These are phyloP conservation scores for Hemileia vastatrix DNA, from an alignment of 1,284 basidiomycete species.

Conservation along the genomic window DNA sequence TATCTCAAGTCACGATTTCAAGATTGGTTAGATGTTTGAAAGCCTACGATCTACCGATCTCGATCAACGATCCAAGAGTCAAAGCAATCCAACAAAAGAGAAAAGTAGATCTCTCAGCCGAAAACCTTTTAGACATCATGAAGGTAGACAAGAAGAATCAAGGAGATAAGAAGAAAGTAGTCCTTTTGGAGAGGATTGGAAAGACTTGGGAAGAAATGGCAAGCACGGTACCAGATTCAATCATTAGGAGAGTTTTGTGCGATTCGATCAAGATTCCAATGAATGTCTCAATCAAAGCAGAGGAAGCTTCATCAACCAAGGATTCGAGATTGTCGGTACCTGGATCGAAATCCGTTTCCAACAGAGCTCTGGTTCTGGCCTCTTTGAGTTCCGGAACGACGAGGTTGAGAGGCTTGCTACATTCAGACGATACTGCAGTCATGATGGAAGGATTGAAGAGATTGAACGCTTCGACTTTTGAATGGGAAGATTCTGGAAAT, in stretches of 20 bases:
- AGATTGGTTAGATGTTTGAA: conserved; percentile 71
- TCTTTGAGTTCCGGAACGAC: conserved; percentile 83
- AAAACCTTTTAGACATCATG: conserved; percentile 78
- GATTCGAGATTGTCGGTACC: conserved; percentile 81
- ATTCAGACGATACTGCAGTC: conserved; percentile 96
- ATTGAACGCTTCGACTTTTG: conserved; percentile 77
- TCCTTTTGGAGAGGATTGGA: conserved; percentile 80
- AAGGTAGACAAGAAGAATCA: conserved; percentile 97
- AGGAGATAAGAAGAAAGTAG: conserved; percentile 77
- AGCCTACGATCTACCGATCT: conserved; percentile 75
- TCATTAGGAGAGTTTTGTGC: conserved; percentile 69
- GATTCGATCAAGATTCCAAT: conserved; percentile 63
- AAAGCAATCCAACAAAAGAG: neutral
- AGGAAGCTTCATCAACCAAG: conserved; percentile 48
- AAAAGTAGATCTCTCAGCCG: conserved; percentile 59
- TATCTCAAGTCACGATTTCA: conserved; percentile 79
- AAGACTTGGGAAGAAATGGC: conserved; percentile 86
- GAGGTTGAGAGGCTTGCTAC: conserved; percentile 76
- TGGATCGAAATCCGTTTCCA: conserved; percentile 93
- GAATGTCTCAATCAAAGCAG: no score
- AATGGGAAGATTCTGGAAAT: conserved; percentile 87
- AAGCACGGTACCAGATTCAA: conserved; percentile 66
- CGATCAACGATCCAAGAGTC: conserved; percentile 61
- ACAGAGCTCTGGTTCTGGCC: conserved; percentile 85
- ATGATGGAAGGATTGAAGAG: conserved; percentile 92